Conservation (phyloP, 1,284 basidiomycete species). For the Rhodotorula sp. region DNA sequence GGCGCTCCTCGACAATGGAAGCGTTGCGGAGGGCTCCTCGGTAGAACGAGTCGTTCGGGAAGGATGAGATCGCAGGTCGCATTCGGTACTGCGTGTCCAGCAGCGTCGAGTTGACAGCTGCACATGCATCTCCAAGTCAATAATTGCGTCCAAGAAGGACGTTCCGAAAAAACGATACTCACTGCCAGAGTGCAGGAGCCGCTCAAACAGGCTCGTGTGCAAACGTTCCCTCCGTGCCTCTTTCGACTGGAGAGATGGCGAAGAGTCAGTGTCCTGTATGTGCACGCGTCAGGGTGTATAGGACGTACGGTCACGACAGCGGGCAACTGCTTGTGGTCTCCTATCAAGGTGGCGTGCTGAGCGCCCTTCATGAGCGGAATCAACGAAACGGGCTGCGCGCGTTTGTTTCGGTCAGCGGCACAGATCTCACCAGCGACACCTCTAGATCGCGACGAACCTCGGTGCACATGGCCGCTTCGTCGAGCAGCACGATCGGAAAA, state of each 20-base stretch:
- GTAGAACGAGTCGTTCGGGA: slow-evolving; percentile 83
- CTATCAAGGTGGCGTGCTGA: slow-evolving; percentile 80
- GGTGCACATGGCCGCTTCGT: slow-evolving; percentile 94
- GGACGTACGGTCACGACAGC: slow-evolving; percentile 65
- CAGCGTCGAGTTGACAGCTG: slow-evolving; percentile 73
- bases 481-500: slow-evolving; percentile 89
- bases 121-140: slow-evolving; percentile 1
- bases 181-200: slow-evolving; percentile 75
- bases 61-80: slow-evolving; percentile 83
- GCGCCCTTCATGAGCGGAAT: slow-evolving; percentile 88
- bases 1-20: slow-evolving; percentile 62
- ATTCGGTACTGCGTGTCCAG: slow-evolving; percentile 90
- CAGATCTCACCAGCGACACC: fast-evolving
- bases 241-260: slow-evolving; percentile 51
- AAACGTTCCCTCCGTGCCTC: slow-evolving; percentile 68
- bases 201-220: slow-evolving; percentile 79
- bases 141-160: neutral
- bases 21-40: slow-evolving; percentile 48
- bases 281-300: slow-evolving; percentile 12
- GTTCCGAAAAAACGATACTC: slow-evolving; percentile 43
- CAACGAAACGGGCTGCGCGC: slow-evolving; percentile 63
- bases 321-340: slow-evolving; percentile 95
- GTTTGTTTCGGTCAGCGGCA: neutral
- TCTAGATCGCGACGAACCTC: slow-evolving; percentile 53
- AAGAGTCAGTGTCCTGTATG: neutral